Conservation (phyloP, 495 filamentous ascomycete genomes). For the Penicillium nucicola region DNA sequence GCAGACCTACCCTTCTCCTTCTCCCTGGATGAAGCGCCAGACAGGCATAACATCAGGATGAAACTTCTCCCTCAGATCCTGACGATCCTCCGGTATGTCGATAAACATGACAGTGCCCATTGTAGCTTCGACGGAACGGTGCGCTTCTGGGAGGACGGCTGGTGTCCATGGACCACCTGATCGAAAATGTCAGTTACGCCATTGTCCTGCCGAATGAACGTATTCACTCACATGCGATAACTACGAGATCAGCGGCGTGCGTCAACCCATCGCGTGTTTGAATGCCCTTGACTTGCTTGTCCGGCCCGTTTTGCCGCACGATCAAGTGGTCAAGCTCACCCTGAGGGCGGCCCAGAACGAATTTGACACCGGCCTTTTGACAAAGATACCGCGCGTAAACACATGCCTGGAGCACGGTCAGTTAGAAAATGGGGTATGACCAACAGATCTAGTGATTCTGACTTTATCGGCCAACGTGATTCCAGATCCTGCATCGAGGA, state of each 20-base stretch:
- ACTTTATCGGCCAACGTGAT: slow-evolving; percentile 16
- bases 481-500: slow-evolving; percentile 14
- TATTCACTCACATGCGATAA: slow-evolving; percentile 12
- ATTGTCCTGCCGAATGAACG: not conserved
- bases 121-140: slow-evolving; percentile 13
- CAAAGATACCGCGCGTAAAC: slow-evolving; percentile 14
- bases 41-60: slow-evolving; percentile 13
- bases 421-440: no score
- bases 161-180: slow-evolving; percentile 14
- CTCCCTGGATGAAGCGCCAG: slow-evolving; percentile 13
- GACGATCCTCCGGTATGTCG: slow-evolving; percentile 4
- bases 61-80: slow-evolving; percentile 11
- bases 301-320: not conserved
- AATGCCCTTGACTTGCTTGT: slow-evolving; percentile 10
- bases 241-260: slow-evolving; percentile 11
- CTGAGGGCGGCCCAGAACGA: slow-evolving; percentile 10
- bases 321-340: slow-evolving; percentile 11
- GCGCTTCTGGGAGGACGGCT: slow-evolving; percentile 10
- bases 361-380: slow-evolving; percentile 16
- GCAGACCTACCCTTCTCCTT: slow-evolving; percentile 12
- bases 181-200: not conserved
- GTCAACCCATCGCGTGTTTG: slow-evolving; percentile 11
- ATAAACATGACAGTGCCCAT: slow-evolving; percentile 15
- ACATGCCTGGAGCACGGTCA: no score
- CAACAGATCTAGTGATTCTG: not conserved